phyloP scores from a whole-genome alignment of 176 grass and related monocot species.

The Rhynchospora tenuis region DNA sequence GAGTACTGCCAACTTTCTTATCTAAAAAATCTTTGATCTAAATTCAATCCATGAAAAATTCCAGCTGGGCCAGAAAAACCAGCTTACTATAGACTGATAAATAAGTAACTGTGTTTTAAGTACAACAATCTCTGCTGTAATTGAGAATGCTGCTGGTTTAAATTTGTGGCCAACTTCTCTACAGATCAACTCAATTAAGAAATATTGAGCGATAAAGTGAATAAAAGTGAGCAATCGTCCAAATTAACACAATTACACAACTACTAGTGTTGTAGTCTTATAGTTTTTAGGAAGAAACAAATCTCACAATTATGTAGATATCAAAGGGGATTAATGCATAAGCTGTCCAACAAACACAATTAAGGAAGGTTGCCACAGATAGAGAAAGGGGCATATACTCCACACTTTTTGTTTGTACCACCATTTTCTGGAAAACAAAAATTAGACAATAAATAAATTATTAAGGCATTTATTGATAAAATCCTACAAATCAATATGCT shows the following conservation, averaged over 20 bases:
- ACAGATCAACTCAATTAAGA: background rate
- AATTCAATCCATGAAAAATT: background rate
- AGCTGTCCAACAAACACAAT: slow-evolving; percentile 18
- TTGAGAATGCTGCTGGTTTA: background rate
- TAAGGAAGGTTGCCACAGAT: background rate
- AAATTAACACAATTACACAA: background rate
- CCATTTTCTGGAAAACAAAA: slow-evolving; percentile 29
- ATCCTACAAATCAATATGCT: background rate
- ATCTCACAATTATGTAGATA: slow-evolving; percentile 27
- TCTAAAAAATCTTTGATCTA: background rate
- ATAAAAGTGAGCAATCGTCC: background rate
- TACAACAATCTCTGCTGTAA: background rate
- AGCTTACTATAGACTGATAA: too few species aligned
- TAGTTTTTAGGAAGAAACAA: background rate
- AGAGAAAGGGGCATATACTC: slow-evolving; percentile 29
- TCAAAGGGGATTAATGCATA: slow-evolving; percentile 27
- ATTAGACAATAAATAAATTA: background rate
- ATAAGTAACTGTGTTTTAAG: background rate
- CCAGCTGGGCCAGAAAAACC: too few species aligned
- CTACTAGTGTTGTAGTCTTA: background rate
- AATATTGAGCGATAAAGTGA: background rate
- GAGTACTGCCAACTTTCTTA: background rate
- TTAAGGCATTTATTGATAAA: background rate
- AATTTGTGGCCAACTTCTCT: background rate
- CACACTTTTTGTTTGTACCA: slow-evolving; percentile 28